Evolutionary conservation across 2,329 filamentous ascomycete genomes (phyloP).

Genomic region (Juglanconis sp.): DNA sequence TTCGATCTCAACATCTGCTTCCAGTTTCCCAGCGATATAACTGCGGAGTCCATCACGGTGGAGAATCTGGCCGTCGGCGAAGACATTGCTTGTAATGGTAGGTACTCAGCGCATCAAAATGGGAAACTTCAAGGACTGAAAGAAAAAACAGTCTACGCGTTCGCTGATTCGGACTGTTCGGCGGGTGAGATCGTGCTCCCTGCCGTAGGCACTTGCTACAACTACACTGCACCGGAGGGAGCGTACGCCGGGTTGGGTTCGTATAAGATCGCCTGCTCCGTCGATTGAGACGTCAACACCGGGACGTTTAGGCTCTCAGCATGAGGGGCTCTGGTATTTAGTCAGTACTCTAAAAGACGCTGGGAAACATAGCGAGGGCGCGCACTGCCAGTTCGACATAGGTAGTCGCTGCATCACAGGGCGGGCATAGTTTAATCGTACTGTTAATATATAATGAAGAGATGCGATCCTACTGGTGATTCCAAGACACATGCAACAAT

Average conservation of each 20-base stretch:
- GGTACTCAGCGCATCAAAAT: not conserved
- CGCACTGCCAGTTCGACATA: too few relatives aligned
- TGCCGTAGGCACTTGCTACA: not conserved
- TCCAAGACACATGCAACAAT: too few relatives aligned
- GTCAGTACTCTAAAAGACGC: too few relatives aligned
- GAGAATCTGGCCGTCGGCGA: not conserved
- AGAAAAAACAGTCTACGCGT: not conserved
- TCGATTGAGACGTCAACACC: not conserved
- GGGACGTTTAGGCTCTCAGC: too few relatives aligned
- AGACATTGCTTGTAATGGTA: not conserved
- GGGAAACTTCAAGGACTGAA: not conserved
- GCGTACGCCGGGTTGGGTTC: not conserved
- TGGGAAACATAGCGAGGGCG: too few relatives aligned
- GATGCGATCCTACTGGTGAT: too few relatives aligned
- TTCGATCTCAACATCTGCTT: constrained; percentile 2
- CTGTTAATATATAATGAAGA: too few relatives aligned
- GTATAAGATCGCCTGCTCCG: constrained; percentile 2
- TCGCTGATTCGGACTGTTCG: not conserved
- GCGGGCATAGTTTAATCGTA: too few relatives aligned
- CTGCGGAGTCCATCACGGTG: not conserved
- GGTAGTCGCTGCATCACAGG: too few relatives aligned
- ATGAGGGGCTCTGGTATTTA: too few relatives aligned
- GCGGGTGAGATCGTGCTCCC: not conserved
- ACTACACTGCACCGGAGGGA: not conserved
- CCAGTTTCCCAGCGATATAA: not conserved